phyloP scores from a whole-genome alignment of 495 filamentous ascomycete species.

The Echria macrotheca region DNA sequence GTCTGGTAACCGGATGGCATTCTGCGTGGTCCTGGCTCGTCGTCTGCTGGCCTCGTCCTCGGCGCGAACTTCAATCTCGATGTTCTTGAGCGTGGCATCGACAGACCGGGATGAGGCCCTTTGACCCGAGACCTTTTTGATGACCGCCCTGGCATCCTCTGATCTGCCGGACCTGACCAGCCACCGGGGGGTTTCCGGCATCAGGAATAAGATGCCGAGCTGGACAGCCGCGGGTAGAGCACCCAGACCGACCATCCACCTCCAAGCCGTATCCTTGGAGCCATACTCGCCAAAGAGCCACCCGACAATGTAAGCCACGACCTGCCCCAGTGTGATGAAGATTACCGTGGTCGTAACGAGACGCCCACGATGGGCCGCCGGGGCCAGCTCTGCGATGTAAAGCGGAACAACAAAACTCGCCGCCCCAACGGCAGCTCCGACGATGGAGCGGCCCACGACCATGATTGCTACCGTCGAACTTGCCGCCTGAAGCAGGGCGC shows the following conservation, averaged over 20 bases:
- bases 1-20: conserved; percentile 29
- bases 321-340: conserved; percentile 81
- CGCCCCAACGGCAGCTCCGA: conserved; percentile 76
- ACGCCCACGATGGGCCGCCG: conserved; percentile 64
- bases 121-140: conserved; percentile 58
- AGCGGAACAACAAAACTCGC: conserved; percentile 80
- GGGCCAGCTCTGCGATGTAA: conserved; percentile 82
- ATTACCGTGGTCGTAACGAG: conserved; percentile 72
- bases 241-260: conserved; percentile 87
- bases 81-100: conserved; percentile 54
- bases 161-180: conserved; percentile 62
- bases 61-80: conserved; percentile 63
- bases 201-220: conserved; percentile 53
- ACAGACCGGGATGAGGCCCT: conserved; percentile 42
- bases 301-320: conserved; percentile 75
- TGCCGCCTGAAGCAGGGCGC: conserved; percentile 65
- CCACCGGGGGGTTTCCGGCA: conserved; percentile 89
- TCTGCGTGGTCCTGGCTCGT: conserved; percentile 20
- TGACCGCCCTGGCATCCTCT: conserved; percentile 54
- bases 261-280: conserved; percentile 56
- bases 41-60: conserved; percentile 50
- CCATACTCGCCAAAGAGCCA: conserved; percentile 58
- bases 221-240: conserved; percentile 71
- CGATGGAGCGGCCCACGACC: conserved; percentile 72
- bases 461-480: conserved; percentile 60